Conservation (phyloP, 2,329 filamentous ascomycete species). For the Phyllosticta capitalensis region DNA sequence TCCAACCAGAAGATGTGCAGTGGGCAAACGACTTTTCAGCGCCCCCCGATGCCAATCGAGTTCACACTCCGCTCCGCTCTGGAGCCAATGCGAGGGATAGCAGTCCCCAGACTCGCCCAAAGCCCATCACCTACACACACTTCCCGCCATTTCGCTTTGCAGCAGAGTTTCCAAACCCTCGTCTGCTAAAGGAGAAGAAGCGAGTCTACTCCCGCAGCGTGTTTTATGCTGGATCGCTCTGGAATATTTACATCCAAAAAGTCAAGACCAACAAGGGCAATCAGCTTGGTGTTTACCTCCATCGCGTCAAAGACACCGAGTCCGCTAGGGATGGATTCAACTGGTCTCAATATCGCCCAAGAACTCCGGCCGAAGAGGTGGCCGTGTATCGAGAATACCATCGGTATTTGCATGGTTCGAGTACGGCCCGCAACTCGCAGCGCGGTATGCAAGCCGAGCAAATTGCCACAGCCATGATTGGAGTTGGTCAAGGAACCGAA, state of each 20-base stretch:
- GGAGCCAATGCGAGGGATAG: constrained; percentile 27
- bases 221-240: constrained; percentile 49
- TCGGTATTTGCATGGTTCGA: constrained; percentile 26
- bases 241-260: constrained; percentile 56
- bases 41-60: constrained; percentile 29
- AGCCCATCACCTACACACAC: constrained; percentile 40
- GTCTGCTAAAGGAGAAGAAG: constrained; percentile 49
- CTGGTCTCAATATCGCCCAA: constrained; percentile 17
- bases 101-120: constrained; percentile 22
- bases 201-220: constrained; percentile 49
- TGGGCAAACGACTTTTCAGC: constrained; percentile 48
- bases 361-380: constrained; percentile 15
- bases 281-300: constrained; percentile 50
- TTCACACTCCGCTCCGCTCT: constrained; percentile 18
- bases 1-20: constrained; percentile 46
- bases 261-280: constrained; percentile 45
- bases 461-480: constrained; percentile 11
- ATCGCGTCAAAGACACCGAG: constrained; percentile 45
- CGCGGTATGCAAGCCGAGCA: constrained; percentile 19
- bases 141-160: constrained; percentile 51
- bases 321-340: constrained; percentile 36
- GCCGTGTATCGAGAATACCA: neutral
- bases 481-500: constrained; percentile 18
- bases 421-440: constrained; percentile 12
- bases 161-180: constrained; percentile 48